Conservation (phyloP, 176 grass and related monocot species). For the Oryza glumipatula region DNA sequence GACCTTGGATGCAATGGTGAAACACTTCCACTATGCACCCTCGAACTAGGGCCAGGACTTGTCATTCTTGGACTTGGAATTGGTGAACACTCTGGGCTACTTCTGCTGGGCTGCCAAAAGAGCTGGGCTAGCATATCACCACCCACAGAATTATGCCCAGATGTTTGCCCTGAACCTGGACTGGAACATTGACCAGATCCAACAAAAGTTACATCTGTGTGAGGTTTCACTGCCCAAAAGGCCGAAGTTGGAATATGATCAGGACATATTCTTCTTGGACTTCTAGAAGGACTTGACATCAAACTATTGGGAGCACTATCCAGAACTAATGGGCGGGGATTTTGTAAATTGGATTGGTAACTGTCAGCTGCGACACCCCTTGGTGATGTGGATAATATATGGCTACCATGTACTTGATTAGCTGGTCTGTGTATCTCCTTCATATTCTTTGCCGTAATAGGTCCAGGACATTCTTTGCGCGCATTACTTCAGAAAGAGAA, state of each 20-base stretch:
- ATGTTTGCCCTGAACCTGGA: slow-evolving; percentile 98
- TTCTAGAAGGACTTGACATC: slow-evolving; percentile 95
- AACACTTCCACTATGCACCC: slow-evolving; percentile 92
- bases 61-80: slow-evolving; percentile 97
- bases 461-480: slow-evolving; percentile 59
- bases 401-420: slow-evolving; percentile 53
- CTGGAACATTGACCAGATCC: slow-evolving; percentile 98
- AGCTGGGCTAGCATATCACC: slow-evolving; percentile 87
- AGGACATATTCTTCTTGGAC: slow-evolving; percentile 76
- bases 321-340: slow-evolving; percentile 54
- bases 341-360: slow-evolving; percentile 68
- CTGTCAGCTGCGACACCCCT: slow-evolving; percentile 54
- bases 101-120: slow-evolving; percentile 83
- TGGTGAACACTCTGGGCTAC: slow-evolving; percentile 93
- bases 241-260: slow-evolving; percentile 87
- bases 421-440: slow-evolving; percentile 61
- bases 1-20: slow-evolving; percentile 92
- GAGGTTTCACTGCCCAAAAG: slow-evolving; percentile 78
- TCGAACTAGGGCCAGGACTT: slow-evolving; percentile 90
- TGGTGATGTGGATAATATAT: slow-evolving; percentile 63
- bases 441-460: slow-evolving; percentile 49
- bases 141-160: slow-evolving; percentile 96
- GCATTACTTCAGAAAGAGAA: slow-evolving; percentile 65
- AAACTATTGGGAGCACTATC: slow-evolving; percentile 95
- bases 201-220: slow-evolving; percentile 82